Base-by-base conservation (phyloP, 495 filamentous ascomycete genomes). In the Aspergillus cavernicola region DNA sequence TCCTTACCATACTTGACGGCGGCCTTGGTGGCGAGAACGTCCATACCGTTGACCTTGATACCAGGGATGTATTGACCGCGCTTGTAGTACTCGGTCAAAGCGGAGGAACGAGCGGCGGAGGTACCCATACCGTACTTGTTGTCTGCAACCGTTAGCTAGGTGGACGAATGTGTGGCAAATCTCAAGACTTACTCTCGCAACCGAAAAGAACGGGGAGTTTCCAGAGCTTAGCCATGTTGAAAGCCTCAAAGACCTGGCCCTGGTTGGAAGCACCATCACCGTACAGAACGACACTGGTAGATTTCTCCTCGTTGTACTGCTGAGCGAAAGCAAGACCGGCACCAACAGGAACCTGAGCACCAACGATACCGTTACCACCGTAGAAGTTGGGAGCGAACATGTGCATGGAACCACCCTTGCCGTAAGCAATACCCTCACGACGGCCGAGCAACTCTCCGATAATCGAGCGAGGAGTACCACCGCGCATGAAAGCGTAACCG, bases 61-160 rank as follows among this genome's bases (percentile, higher is more conserved):
- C 93, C 93, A 54, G 93, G 93, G 64, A 98, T 98, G 80, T 97
- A 98, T 79, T 98, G 93, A 57, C 93, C 93, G 75, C 93, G 95
- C 84, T 97, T 97, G 85, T 98, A 98, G 87, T 98, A 98, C 71
- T 98, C 95, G 66, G 93, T 97, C 60, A 96, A 75, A 58, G 93
- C 93, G 57, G 92, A 88, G 58, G 93, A 87, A 62, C 93, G 90
- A 67, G 88, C 87, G 56, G 93, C 93, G 50, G 93, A 89, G 45
- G 93, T 98, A 73, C 95, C 93, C 93, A 98, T 98, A 71, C 93
- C 93, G 75, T 98, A 98, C 78, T 98, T 97, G 85, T 98, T 98
- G 82, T 98, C 92, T 97, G 52, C 12, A 45, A 28, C 28, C 2
- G 39, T 64, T 53, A 62, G 63, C 67, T 59, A 18, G 39, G 35